phyloP scores from a whole-genome alignment of 768 basidiomycete species.

The Trametes elegans region DNA sequence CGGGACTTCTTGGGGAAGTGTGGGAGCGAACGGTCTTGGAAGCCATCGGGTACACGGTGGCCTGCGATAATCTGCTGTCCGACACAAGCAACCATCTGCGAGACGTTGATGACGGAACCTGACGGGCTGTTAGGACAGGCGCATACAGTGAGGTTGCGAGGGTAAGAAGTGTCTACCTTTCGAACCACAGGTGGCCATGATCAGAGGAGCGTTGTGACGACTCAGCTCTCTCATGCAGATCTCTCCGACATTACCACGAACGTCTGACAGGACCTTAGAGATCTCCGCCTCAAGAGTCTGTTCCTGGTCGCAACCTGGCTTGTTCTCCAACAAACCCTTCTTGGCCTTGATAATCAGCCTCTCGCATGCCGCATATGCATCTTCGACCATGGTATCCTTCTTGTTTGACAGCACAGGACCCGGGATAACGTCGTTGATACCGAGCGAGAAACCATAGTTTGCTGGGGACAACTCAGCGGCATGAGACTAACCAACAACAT shows the following conservation, averaged over 20 bases:
- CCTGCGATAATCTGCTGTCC: conserved; percentile 99
- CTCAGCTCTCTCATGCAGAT: conserved; percentile 99
- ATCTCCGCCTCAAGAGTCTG: conserved; percentile 97
- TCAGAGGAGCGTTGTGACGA: conserved; percentile 92
- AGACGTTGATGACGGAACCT: conserved; percentile 99
- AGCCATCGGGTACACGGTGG: conserved; percentile 97
- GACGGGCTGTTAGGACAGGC: background rate
- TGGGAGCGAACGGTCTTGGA: conserved; percentile 98
- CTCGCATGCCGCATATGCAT: conserved; percentile 85
- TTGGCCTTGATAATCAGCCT: conserved; percentile 88
- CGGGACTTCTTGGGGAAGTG: conserved; percentile 98
- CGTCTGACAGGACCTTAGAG: conserved; percentile 88
- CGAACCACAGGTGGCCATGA: conserved; percentile 99
- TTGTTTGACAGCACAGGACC: conserved; percentile 75
- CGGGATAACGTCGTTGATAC: conserved; percentile 98
- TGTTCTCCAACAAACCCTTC: conserved; percentile 90
- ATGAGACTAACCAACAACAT: background rate
- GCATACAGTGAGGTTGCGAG: background rate
- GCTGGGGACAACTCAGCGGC: conserved; percentile 49
- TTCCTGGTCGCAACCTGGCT: conserved; percentile 96
- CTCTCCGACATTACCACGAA: conserved; percentile 93
- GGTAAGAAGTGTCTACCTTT: conserved; percentile 60
- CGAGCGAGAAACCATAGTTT: conserved; percentile 95
- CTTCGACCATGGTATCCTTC: conserved; percentile 85
- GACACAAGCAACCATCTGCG: conserved; percentile 99